phyloP scores from a whole-genome alignment of 75 land plant genomes.

The Sequoia sempervirens region DNA sequence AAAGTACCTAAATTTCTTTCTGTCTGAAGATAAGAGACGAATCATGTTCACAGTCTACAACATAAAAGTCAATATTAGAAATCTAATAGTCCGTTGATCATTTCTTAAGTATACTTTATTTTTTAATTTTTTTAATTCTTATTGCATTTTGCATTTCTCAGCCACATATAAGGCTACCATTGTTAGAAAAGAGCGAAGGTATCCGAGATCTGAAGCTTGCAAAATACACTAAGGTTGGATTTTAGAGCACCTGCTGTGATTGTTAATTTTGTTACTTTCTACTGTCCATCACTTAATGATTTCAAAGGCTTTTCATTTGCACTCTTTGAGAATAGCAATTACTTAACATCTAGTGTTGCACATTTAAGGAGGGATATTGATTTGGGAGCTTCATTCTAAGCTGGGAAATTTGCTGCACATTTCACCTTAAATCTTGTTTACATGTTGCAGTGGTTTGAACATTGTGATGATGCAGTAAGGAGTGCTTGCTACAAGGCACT shows the following conservation, averaged over 20 bases:
- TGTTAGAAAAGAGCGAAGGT: neutral
- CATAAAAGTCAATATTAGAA: neutral
- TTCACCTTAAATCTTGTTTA: constrained; percentile 1
- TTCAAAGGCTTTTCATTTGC: neutral
- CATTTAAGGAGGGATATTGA: neutral
- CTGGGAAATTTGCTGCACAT: neutral
- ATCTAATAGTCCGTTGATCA: neutral
- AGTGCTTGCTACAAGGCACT: constrained; percentile 56
- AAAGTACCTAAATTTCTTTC: neutral
- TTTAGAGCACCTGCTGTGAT: neutral
- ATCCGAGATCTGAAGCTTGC: neutral
- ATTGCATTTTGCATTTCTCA: neutral
- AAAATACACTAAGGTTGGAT: constrained; percentile 1
- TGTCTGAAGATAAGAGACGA: neutral
- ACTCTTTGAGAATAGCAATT: neutral
- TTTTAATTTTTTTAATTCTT: neutral
- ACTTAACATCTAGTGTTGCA: neutral
- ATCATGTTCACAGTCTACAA: neutral
- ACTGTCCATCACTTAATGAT: neutral
- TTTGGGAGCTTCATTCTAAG: neutral
- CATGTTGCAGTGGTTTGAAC: constrained; percentile 78
- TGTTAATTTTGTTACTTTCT: neutral
- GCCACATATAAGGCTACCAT: constrained; percentile 2
- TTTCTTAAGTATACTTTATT: neutral
- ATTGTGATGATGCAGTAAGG: constrained; percentile 58